Evolutionary conservation across 805 yeast genomes (phyloP).

Genomic region (Candida awuae): DNA sequence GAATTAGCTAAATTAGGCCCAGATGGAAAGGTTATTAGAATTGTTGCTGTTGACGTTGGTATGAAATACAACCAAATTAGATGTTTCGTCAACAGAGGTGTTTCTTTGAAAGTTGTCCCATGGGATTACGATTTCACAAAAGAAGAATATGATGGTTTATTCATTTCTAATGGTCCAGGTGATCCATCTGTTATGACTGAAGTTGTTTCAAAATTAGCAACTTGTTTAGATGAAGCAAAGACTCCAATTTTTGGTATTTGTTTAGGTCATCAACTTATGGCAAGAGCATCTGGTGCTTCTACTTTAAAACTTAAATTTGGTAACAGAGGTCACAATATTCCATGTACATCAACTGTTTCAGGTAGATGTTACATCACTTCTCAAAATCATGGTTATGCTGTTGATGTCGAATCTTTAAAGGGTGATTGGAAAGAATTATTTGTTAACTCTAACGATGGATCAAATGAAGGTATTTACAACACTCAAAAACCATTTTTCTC

Average conservation of each 20-base stretch:
- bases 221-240: slow-evolving; percentile 53
- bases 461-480: slow-evolving; percentile 97
- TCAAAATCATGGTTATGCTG: slow-evolving; percentile 98
- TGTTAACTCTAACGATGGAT: slow-evolving; percentile 92
- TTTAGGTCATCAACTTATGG: slow-evolving; percentile 94
- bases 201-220: slow-evolving; percentile 52
- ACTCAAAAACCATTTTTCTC: slow-evolving; percentile 84
- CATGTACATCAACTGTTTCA: slow-evolving; percentile 71
- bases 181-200: slow-evolving; percentile 83
- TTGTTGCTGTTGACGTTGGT: slow-evolving; percentile 93
- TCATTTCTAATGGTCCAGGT: slow-evolving; percentile 98
- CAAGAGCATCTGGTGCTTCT: slow-evolving; percentile 91
- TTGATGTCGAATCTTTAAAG: slow-evolving; percentile 67
- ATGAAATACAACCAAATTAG: slow-evolving; percentile 97
- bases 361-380: slow-evolving; percentile 98
- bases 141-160: slow-evolving; percentile 89
- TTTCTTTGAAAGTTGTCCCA: slow-evolving; percentile 91
- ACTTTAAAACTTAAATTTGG: slow-evolving; percentile 92
- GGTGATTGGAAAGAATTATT: slow-evolving; percentile 89
- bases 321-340: slow-evolving; percentile 98
- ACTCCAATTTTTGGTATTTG: slow-evolving; percentile 97
- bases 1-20: slow-evolving; percentile 46
- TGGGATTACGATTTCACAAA: slow-evolving; percentile 81
- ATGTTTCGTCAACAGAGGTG: slow-evolving; percentile 94
- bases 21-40: slow-evolving; percentile 71